phyloP scores from a whole-genome alignment of 306 rosid genomes.

The Malus domestica region ASM211411v1 NC_041800.1:1697501-1698000 shows the following conservation, averaged over 20 bases:
- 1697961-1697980: background rate
- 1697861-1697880: conserved; percentile 96
- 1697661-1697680: conserved; percentile 75
- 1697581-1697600: background rate
- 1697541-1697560: background rate
- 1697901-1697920: conserved; percentile 81
- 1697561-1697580: background rate
- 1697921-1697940: conserved; percentile 73
- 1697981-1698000: background rate
- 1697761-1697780: conserved; percentile 1
- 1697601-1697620: background rate
- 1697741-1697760: background rate
- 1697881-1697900: conserved; percentile 75
- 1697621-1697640: background rate
- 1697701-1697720: conserved; percentile 78
- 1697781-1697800: background rate
- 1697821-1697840: conserved; percentile 96
- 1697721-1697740: conserved; percentile 2
- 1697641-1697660: conserved; percentile 65
- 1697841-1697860: conserved; percentile 99
- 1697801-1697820: conserved; percentile 4
- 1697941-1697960: conserved; percentile 32
- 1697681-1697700: conserved; percentile 85
- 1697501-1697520: background rate
- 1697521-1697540: background rate